phyloP scores from a whole-genome alignment of 2,329 filamentous ascomycete species.

The Ceratocystis cubensis region DNA sequence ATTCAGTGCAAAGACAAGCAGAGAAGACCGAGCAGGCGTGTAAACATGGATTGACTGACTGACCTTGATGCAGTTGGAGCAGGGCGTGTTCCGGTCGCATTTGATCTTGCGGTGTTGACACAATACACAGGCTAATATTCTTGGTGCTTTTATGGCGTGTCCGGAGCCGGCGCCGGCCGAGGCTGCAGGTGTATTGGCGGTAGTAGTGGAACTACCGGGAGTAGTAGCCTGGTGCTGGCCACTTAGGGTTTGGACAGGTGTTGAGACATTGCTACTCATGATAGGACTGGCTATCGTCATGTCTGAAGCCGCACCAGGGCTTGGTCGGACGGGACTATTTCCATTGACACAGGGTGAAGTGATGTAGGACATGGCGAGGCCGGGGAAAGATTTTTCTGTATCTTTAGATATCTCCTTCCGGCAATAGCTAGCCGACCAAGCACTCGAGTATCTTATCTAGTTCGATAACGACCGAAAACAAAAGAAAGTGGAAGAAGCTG shows the following conservation, averaged over 20 bases:
- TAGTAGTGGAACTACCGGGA: conserved; percentile 15
- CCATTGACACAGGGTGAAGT: conserved; percentile 12
- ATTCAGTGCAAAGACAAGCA: not conserved
- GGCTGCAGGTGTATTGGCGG: conserved; percentile 22
- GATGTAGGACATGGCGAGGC: conserved; percentile 1
- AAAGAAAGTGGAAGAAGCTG: too few species aligned
- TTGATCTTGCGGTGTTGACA: conserved; percentile 52
- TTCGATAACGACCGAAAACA: too few species aligned
- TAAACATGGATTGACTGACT: conserved; percentile 16
- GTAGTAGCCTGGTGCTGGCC: conserved; percentile 12
- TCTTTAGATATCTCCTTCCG: too few species aligned
- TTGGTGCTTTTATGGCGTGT: conserved; percentile 29
- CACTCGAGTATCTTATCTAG: too few species aligned
- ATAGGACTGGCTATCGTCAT: conserved; percentile 11
- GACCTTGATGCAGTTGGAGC: conserved; percentile 49
- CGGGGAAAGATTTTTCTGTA: not conserved
- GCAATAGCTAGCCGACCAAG: too few species aligned
- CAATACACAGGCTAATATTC: conserved; percentile 43
- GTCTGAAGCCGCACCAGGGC: conserved; percentile 12
- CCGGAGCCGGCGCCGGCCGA: not conserved
- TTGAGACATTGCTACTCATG: conserved; percentile 11
- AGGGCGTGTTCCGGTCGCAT: conserved; percentile 47
- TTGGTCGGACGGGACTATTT: conserved; percentile 13
- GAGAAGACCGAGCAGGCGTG: not conserved
- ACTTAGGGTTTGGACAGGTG: conserved; percentile 14